Base-by-base conservation (phyloP, 805 yeast species). In the Kazachstania africana region DNA sequence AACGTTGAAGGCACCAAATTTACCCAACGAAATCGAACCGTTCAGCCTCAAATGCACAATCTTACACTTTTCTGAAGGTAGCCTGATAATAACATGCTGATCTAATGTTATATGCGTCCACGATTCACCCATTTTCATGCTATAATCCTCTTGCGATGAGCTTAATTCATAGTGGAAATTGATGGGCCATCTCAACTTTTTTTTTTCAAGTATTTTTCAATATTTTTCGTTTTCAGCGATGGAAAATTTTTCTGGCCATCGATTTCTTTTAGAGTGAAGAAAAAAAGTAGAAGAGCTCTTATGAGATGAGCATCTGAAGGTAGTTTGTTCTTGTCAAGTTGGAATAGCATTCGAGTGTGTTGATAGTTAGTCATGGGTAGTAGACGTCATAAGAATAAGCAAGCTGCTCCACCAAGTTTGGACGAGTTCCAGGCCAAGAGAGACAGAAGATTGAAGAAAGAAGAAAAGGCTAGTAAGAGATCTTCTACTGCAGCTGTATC, bases 371-470 rank as follows among this genome's bases (percentile, higher is more conserved):
- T 3, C 33, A 83, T 87, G 94, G 97, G 97, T 57, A 60, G 63
- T 39, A 79, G 95, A 72, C 78, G 82, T 65, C 82, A 83, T 36
- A 84, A 79, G 60, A 79, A 83, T 49, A 88, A 83, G 67, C 97
- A 88, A 63, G 91, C 84, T 28, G 81, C 71, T 36, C 97, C 97
- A 44, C 95, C 95, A 22, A 54, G 85, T 5, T 64, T 77, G 39
- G 97, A 88, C 27, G 95, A 88, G 49, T 77, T 87, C 55, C 73
- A 73, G 43, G 66, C 68, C 38, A 71, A 61, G 47, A 65, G 62
- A 31, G 54, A 50, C 30, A 52, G 48, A 38, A 57, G 53, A 34
- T 56, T 51, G 36, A 55, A 56, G 36, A 59, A 50, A 48, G 50
- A 51, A 32, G 55, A 57, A 35, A 55, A 53, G 21, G 21, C 36